Percentiles rank a stretch among this genome's conserved stretches.
Evolutionary conservation across 805 yeast genomes (phyloP).

Genomic region (Metschnikowia henanensis): DNA sequence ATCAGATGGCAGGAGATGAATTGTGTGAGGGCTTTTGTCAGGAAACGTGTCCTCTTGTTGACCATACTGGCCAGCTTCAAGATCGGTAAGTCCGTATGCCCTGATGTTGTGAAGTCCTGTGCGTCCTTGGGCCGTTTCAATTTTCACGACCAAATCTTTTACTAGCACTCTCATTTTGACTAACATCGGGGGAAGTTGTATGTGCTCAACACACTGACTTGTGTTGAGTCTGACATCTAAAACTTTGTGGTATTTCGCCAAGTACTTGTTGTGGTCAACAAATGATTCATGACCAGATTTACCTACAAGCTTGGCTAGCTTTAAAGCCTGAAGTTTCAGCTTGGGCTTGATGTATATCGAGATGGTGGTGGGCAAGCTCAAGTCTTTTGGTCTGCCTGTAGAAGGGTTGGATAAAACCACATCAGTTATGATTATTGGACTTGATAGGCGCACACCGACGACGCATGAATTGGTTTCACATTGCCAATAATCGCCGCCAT

Average conservation of each 20-base stretch:
- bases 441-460: constrained; percentile 35
- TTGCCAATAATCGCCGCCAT: constrained; percentile 35
- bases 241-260: constrained; percentile 32
- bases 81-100: constrained; percentile 18
- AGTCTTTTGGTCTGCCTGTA: constrained; percentile 8
- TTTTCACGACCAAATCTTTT: constrained; percentile 34
- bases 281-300: constrained; percentile 6
- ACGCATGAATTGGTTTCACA: constrained; percentile 31
- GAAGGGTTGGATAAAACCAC: constrained; percentile 24
- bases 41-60: constrained; percentile 16
- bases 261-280: constrained; percentile 23
- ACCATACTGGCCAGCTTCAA: constrained; percentile 7
- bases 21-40: constrained; percentile 6
- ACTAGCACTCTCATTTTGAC: constrained; percentile 32
- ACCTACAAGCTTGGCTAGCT: constrained; percentile 21
- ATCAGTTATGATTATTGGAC: constrained; percentile 36
- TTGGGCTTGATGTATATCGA: constrained; percentile 35
- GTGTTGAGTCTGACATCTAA: constrained; percentile 22
- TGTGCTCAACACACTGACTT: constrained; percentile 22
- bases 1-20: not conserved
- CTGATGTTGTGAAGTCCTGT: constrained; percentile 17
- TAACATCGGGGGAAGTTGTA: constrained; percentile 34
- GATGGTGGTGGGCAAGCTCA: constrained; percentile 18
- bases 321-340: constrained; percentile 17
- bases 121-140: constrained; percentile 10